Evolutionary conservation across 441 rosid genomes (phyloP).

Genomic region (Aquilaria agallochum): DNA sequence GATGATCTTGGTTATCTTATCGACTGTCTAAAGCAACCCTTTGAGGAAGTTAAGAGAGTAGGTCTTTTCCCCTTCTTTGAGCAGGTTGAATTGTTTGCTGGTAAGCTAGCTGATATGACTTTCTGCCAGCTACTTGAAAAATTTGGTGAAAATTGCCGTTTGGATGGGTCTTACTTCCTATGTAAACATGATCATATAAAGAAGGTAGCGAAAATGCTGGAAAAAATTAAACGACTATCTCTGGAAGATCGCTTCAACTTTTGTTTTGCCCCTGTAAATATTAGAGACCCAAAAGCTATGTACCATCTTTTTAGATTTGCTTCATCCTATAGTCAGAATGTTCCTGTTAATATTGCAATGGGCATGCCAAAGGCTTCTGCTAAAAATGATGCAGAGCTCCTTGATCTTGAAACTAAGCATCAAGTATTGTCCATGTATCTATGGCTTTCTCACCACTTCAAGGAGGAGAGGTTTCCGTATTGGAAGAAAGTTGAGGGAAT

Average conservation of each 20-base stretch:
- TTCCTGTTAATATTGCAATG: conserved; percentile 79
- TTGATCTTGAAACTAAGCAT: conserved; percentile 84
- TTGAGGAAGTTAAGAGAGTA: conserved; percentile 69
- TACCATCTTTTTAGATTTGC: conserved; percentile 80
- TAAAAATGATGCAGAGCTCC: conserved; percentile 69
- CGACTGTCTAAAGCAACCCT: conserved; percentile 84
- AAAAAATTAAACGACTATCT: conserved; percentile 70
- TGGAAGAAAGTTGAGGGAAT: conserved; percentile 74
- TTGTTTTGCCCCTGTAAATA: conserved; percentile 93
- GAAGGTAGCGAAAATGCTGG: conserved; percentile 95
- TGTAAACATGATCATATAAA: conserved; percentile 81
- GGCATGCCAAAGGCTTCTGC: conserved; percentile 93
- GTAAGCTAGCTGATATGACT: conserved; percentile 51
- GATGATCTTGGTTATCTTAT: conserved; percentile 75
- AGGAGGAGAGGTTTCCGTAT: conserved; percentile 69
- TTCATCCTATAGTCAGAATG: conserved; percentile 54
- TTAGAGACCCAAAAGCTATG: conserved; percentile 93
- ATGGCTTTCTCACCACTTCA: conserved; percentile 90
- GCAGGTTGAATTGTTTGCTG: conserved; percentile 91
- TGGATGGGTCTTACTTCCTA: conserved; percentile 86
- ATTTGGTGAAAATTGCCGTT: conserved; percentile 74
- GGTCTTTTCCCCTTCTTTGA: conserved; percentile 94
- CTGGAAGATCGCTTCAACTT: conserved; percentile 91
- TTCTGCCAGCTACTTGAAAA: conserved; percentile 76
- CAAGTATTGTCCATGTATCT: conserved; percentile 88